Evolutionary conservation across 2,329 filamentous ascomycete genomes (phyloP).

Genomic region (Chaetomiaceae sp.): DNA sequence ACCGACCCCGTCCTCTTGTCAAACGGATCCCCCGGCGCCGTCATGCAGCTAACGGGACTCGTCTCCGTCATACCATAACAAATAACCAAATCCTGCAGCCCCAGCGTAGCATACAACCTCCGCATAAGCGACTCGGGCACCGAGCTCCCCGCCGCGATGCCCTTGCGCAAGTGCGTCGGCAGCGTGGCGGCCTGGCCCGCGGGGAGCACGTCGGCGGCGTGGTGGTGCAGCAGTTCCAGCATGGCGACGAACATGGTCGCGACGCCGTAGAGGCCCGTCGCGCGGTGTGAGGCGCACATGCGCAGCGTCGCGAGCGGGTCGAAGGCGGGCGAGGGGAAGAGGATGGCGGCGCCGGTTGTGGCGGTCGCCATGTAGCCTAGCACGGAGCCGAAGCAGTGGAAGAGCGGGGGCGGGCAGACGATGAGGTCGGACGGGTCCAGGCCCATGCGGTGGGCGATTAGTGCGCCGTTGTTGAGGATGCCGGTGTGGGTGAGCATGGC

Average conservation of each 20-base stretch:
- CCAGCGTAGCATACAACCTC: conserved; percentile 66
- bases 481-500: conserved; percentile 79
- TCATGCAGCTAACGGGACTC: conserved; percentile 74
- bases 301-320: conserved; percentile 67
- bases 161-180: conserved; percentile 61
- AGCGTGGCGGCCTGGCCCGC: conserved; percentile 23
- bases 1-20: conserved; percentile 70
- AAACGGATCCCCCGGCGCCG: conserved; percentile 68
- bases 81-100: conserved; percentile 78
- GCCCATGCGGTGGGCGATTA: conserved; percentile 82
- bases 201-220: conserved; percentile 34
- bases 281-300: conserved; percentile 49
- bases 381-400: conserved; percentile 86
- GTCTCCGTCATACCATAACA: conserved; percentile 98
- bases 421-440: conserved; percentile 69
- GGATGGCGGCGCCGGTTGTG: conserved; percentile 70
- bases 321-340: conserved; percentile 85
- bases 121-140: conserved; percentile 80
- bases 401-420: conserved; percentile 80
- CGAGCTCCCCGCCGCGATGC: conserved; percentile 84
- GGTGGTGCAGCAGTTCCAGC: conserved; percentile 64
- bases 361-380: conserved; percentile 96
- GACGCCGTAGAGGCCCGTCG: conserved; percentile 75
- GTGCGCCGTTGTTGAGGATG: conserved; percentile 88
- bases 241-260: conserved; percentile 92